phyloP scores from a whole-genome alignment of 179 eudicot species.

The Camellia oleifera region DNA sequence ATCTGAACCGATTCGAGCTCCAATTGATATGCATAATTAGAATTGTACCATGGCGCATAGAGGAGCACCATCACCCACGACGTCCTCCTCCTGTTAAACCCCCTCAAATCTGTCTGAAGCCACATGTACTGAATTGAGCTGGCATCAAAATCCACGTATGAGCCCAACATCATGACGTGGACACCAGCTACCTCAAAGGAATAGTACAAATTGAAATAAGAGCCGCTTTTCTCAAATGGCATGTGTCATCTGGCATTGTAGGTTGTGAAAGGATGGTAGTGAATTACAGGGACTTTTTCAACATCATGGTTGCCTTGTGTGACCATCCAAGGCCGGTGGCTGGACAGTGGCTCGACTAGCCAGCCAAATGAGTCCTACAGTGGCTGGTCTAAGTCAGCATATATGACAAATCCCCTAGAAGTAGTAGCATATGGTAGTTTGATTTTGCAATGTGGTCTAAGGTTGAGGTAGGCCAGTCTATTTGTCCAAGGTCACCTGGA shows the following conservation, averaged over 20 bases:
- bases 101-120: constrained; percentile 32
- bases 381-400: constrained; percentile 32
- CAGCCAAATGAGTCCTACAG: constrained; percentile 37
- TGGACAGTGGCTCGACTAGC: constrained; percentile 40
- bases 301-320: constrained; percentile 48
- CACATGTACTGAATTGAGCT: constrained; percentile 37
- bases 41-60: constrained; percentile 51
- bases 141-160: constrained; percentile 29
- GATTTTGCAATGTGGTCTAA: constrained; percentile 21
- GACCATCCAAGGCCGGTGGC: constrained; percentile 48
- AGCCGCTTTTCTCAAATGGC: constrained; percentile 38
- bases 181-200: constrained; percentile 41
- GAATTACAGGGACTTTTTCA: constrained; percentile 28
- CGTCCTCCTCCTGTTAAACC: constrained; percentile 32
- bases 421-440: constrained; percentile 27
- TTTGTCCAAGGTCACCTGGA: constrained; percentile 36
- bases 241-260: constrained; percentile 42
- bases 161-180: constrained; percentile 44
- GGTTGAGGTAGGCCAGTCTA: constrained; percentile 36
- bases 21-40: constrained; percentile 38
- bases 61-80: constrained; percentile 41
- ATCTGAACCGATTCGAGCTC: constrained; percentile 34
- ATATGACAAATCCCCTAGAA: constrained; percentile 35
- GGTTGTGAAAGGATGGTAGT: constrained; percentile 26
- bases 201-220: constrained; percentile 36